phyloP scores from a whole-genome alignment of 495 filamentous ascomycete species.

The Trypethelium eluteriae region DNA sequence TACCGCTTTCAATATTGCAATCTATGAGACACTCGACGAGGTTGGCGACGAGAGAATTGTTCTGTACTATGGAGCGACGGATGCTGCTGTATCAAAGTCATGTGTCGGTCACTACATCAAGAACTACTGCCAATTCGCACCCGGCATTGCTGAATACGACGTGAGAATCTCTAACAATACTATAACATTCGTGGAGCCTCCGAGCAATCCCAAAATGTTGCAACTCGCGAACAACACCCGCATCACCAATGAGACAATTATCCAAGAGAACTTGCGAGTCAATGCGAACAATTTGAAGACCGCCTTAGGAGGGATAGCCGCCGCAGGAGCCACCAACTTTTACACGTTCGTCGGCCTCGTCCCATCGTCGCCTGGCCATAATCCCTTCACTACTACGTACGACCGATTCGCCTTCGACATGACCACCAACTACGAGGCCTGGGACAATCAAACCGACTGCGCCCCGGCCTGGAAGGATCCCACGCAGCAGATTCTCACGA shows the following conservation, averaged over 20 bases:
- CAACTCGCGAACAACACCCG: slow-evolving; percentile 13
- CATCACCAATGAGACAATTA: slow-evolving; percentile 12
- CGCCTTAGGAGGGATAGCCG: slow-evolving; percentile 8
- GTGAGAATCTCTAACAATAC: slow-evolving; percentile 13
- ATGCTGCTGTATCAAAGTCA: slow-evolving; percentile 10
- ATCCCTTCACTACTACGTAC: slow-evolving; percentile 10
- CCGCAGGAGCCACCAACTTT: slow-evolving; percentile 10
- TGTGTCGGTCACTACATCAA: slow-evolving; percentile 14
- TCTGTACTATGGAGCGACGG: slow-evolving; percentile 11
- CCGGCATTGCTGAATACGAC: slow-evolving; percentile 17
- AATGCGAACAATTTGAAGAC: slow-evolving; percentile 12
- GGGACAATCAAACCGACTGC: slow-evolving; percentile 11
- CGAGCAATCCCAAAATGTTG: slow-evolving; percentile 14
- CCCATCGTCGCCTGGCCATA: slow-evolving; percentile 10
- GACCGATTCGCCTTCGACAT: slow-evolving; percentile 12
- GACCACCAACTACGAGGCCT: slow-evolving; percentile 8
- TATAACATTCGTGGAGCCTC: slow-evolving; percentile 16
- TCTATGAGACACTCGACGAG: slow-evolving; percentile 8
- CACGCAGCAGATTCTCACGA: slow-evolving; percentile 13
- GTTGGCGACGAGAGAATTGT: slow-evolving; percentile 13
- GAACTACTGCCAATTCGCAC: slow-evolving; percentile 11
- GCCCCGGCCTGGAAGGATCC: slow-evolving; percentile 11
- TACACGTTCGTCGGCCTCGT: slow-evolving; percentile 8
- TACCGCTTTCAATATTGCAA: slow-evolving; percentile 14
- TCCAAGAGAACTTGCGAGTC: slow-evolving; percentile 2